Evolutionary conservation across 2,329 filamentous ascomycete species (phyloP), one percentile per base, ranked within the genome.

Genomic region (Phoma herbarum): DNA sequence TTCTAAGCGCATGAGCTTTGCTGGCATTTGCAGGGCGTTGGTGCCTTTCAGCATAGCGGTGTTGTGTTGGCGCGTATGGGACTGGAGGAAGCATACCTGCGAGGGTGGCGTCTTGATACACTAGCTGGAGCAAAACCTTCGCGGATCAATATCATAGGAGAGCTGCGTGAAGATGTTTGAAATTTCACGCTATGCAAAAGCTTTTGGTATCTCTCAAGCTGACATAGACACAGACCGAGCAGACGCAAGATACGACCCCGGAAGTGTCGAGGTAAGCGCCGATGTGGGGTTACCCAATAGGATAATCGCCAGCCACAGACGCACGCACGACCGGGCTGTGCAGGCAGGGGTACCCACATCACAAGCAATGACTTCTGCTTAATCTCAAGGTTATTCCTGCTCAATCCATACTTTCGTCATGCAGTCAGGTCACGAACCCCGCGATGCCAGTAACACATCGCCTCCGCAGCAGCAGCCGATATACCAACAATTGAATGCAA

Each of bases 1-100:
- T 8, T 46, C 25, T 46, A 33, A 35, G 20, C 20, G 44, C 37
- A 50, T 57, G 33, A 47, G 47, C 35, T 43, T 52, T 28, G 48
- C 48, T 41, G 50, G 31, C 29, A n/a, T 28, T 14, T 39, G 42
- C 33, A 25, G 42, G 26, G 42, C 42, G 50, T 9, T 46, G 31
- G 5, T 53, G 31, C 50, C 33, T 22, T 39, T 53, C 31, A 37
- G 50, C 50, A 53, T 46, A 46, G 42, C 50, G 25, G 14, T 53
- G 50, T 53, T 53, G 42, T 46, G 25, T 23, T 39, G 42, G 50
- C 50, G 50, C 23, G 42, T 28, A 2, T 29, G 42, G 16, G 20
- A 18, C 43, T 35, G 29, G 39, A 44, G 35, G 14, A 45, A 45
- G 50, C 50, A 52, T 44, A 28, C 42, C 39, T 23, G 37, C n/a